Evolutionary conservation across 306 rosid species (phyloP).

Genomic region (Rosa lucieae): DNA sequence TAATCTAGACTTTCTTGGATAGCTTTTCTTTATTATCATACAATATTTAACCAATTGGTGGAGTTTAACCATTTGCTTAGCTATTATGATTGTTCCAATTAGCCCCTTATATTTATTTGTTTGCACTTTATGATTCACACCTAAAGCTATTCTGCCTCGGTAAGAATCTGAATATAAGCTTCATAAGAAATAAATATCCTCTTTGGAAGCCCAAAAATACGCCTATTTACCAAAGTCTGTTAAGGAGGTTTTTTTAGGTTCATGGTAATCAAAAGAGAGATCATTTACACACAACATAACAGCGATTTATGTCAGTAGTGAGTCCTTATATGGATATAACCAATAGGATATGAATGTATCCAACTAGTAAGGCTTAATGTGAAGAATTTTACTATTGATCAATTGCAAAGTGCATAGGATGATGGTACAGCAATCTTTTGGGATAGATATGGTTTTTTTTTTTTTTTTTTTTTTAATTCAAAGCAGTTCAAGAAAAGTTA

Average conservation of each 20-base stretch:
- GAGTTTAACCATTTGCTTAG: neutral
- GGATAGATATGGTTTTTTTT: neutral
- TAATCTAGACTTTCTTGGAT: neutral
- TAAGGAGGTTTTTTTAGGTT: neutral
- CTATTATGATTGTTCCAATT: neutral
- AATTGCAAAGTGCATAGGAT: neutral
- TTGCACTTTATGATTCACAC: neutral
- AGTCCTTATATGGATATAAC: neutral
- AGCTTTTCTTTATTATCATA: slow-evolving; percentile 9
- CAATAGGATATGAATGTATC: neutral
- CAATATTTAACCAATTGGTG: slow-evolving; percentile 10
- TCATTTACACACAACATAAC: neutral
- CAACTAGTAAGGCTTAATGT: neutral
- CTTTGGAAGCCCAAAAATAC: neutral
- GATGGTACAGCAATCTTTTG: neutral
- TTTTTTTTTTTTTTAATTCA: neutral
- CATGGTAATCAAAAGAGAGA: neutral
- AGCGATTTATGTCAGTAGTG: neutral
- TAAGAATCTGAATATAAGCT: slow-evolving; percentile 5
- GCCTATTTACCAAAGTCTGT: neutral
- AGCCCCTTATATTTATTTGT: neutral
- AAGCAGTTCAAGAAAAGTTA: neutral
- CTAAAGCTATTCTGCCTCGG: neutral
- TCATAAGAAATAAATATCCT: neutral
- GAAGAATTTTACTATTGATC: neutral